Evolutionary conservation across 805 yeast genomes (phyloP).

Genomic region (Saturnispora besseyi): DNA sequence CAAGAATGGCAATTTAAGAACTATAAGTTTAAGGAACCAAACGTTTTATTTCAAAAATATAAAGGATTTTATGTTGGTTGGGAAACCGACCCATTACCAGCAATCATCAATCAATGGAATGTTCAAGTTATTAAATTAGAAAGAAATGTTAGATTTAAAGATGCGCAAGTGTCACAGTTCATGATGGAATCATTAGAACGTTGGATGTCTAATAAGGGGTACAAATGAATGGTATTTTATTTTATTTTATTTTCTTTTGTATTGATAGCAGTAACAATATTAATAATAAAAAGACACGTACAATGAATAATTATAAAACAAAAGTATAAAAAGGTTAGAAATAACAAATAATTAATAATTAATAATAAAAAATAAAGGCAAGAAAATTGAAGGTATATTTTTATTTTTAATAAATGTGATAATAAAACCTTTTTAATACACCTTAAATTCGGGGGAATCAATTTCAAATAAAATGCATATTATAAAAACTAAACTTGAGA

Average conservation of each 20-base stretch:
- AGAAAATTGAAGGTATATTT: background rate
- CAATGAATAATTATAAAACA: slow-evolving; percentile 1
- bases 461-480: background rate
- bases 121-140: slow-evolving; percentile 72
- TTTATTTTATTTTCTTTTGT: background rate
- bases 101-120: slow-evolving; percentile 76
- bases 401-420: background rate
- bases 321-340: background rate
- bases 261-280: slow-evolving; percentile 1
- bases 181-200: slow-evolving; percentile 82
- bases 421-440: background rate
- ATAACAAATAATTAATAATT: background rate
- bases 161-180: slow-evolving; percentile 73
- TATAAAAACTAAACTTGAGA: slow-evolving; percentile 58
- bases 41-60: slow-evolving; percentile 68
- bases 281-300: background rate
- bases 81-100: slow-evolving; percentile 73
- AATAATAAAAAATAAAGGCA: background rate
- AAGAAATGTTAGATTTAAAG: slow-evolving; percentile 76
- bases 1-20: slow-evolving; percentile 94
- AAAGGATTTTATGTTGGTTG: slow-evolving; percentile 75
- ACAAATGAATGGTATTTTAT: slow-evolving; percentile 18
- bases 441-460: background rate
- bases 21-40: slow-evolving; percentile 78
- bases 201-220: slow-evolving; percentile 61